phyloP scores from a whole-genome alignment of 176 grass and related monocot genomes.

The Avena eriantha region DNA sequence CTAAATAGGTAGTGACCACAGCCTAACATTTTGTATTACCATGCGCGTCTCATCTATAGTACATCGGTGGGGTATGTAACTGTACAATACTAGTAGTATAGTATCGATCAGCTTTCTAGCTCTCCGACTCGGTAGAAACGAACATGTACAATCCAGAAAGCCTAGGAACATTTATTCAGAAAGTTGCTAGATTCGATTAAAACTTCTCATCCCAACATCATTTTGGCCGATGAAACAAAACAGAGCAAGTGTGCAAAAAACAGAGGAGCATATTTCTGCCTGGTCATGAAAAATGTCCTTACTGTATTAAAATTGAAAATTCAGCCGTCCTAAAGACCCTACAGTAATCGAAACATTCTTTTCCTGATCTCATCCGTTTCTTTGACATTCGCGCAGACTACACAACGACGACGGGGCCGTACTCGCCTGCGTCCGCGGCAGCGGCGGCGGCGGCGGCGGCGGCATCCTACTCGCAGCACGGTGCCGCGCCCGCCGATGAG shows the following conservation, averaged over 20 bases:
- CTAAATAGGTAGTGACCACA: neutral
- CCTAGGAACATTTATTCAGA: neutral
- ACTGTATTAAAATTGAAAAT: no score
- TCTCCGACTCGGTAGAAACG: no score
- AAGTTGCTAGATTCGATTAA: neutral
- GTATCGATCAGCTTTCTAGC: no score
- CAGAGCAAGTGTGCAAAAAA: slow-evolving; percentile 20
- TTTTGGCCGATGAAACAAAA: neutral
- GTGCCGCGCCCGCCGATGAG: neutral
- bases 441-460: neutral
- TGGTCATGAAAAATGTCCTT: neutral
- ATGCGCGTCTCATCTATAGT: no score
- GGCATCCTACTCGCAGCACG: neutral
- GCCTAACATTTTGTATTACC: neutral
- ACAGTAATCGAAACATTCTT: neutral
- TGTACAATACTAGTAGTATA: no score
- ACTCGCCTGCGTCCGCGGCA: neutral
- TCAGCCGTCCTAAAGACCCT: neutral
- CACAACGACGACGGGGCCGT: neutral
- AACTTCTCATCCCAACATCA: neutral
- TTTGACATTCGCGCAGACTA: neutral
- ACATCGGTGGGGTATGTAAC: no score
- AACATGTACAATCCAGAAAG: no score
- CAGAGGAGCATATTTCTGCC: neutral
- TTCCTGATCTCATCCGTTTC: neutral